These are phyloP conservation scores for Ochromonas danica DNA, from an alignment of 108 stramenopile genomes.

Conservation along the genomic window DNA sequence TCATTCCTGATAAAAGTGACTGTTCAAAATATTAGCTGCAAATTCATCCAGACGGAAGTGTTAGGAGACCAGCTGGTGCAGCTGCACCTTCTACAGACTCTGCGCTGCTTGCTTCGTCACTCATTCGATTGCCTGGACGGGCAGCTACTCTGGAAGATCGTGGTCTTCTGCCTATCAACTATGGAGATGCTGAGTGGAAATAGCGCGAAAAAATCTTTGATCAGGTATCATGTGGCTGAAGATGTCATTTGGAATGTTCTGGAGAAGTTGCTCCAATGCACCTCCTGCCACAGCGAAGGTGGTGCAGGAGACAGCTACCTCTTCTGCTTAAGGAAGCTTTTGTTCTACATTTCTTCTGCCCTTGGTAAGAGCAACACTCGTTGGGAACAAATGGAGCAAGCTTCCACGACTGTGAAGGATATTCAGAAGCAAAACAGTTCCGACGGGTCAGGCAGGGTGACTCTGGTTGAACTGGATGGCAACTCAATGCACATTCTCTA, in stretches of 20 bases:
- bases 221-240: not conserved
- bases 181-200: not conserved
- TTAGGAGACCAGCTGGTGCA: constrained; percentile 5
- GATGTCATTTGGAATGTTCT: not conserved
- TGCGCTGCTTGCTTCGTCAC: not conserved
- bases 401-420: not conserved
- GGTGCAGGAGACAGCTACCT: too few species aligned
- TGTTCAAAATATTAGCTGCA: not conserved
- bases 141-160: not conserved
- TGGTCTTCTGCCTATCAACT: not conserved
- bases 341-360: not conserved
- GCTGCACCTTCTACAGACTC: not conserved
- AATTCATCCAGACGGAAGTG: constrained; percentile 26
- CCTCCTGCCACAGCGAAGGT: not conserved
- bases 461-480: too few species aligned
- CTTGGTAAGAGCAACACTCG: not conserved
- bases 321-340: too few species aligned
- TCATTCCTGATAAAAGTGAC: not conserved
- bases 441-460: too few species aligned
- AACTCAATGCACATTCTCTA: too few species aligned
- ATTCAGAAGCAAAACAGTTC: not conserved
- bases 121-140: not conserved
- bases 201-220: not conserved
- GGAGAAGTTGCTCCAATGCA: not conserved
- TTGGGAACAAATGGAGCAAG: not conserved